Base-by-base conservation (phyloP, 208 protist species). In the Polymyxa betae region DNA sequence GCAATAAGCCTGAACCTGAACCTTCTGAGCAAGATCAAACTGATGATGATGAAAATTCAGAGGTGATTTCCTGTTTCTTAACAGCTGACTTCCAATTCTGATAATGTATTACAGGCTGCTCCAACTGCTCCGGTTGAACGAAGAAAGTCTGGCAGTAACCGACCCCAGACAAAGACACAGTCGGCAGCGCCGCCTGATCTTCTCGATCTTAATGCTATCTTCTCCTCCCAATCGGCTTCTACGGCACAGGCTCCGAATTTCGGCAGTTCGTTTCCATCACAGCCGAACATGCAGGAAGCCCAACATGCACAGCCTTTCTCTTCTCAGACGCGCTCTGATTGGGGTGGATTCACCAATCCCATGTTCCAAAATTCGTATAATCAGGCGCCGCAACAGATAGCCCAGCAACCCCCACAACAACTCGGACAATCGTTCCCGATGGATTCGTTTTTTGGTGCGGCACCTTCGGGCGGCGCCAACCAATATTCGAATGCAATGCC, bases 201-300 rank as follows among this genome's bases (percentile, higher is more conserved):
- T 35, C n/a, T 82, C 5, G 72, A 82, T 82, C n/a, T 82, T 5
- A 45, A 35, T 82, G 72, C 72, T 20, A 82, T 82, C 12, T 82
- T 82, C 35, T 5, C 35, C n/a, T 45, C 72, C 16, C 35, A 35
- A 43, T 5, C 72, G 5, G 5, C 72, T 20, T 5, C 35, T 82
- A 29, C 49, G 49, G 12, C 5, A 60, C 49, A 5, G 24, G 49
- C 49, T 5, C 12, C 49, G 24, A 60, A 5, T 5, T 82, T 43
- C n/a, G 72, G 35, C 16, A 16, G 5, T 35, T 82, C 72, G 72
- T 82, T 35, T 5, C 5, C 12, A 16, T 12, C 5, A 35, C 72
- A 82, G n/a, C 72, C 72, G 24, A n/a, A n/a, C n/a, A n/a, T n/a
- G n/a, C n/a, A n/a, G n/a, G n/a, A n/a, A n/a, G n/a, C n/a, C n/a